Base-by-base conservation (phyloP, 2,329 filamentous ascomycete species). In the Diaporthe sp. region DNA sequence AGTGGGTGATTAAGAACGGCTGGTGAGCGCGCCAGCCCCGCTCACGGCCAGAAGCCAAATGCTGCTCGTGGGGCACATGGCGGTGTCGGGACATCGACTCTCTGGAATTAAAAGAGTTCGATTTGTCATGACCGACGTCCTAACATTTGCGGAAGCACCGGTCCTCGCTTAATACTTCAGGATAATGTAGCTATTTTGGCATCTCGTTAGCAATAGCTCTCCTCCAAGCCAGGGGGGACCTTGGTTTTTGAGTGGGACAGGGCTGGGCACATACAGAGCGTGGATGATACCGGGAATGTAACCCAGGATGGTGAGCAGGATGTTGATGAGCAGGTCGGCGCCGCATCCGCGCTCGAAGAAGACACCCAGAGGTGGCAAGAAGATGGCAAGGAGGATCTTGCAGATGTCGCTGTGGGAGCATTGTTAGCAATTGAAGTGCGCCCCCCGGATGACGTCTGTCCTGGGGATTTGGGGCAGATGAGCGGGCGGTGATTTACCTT, bases 281-380 rank as follows among this genome's bases (percentile, higher is more conserved):
- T 98, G 95, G 85, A 98, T 95, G 87, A 98, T 96, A 85, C 95
- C 94, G 79, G 93, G 94, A 82, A 96, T 90, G 83, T 89, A 89
- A 82, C 87, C 88, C 80, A 95, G 88, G 80, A 95, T 91, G 80
- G 95, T 97, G 86, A 97, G 88, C 82, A 95, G 90, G 86, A 98
- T 94, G 92, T 97, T 98, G 91, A 98, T 97, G 86, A 96, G 89
- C 82, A 98, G 89, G 84, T 98, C 94, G 79, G 93, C 92, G 83
- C 93, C 93, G 87, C 95, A 98, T 82, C 95, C 95, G 80, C 94
- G 92, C 93, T 98, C 95, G 80, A 98, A 94, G 91, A 98, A 97
- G 84, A 98, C 95, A 88, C 95, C 95, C 74, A 98, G 87, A 84
- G 95, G 95, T 75, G 95, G 95, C 79, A 98, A 92, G 87, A 98